These are phyloP conservation scores for Kodamaea nitidulidarum DNA, from an alignment of 805 yeast species.

Conservation along the genomic window DNA sequence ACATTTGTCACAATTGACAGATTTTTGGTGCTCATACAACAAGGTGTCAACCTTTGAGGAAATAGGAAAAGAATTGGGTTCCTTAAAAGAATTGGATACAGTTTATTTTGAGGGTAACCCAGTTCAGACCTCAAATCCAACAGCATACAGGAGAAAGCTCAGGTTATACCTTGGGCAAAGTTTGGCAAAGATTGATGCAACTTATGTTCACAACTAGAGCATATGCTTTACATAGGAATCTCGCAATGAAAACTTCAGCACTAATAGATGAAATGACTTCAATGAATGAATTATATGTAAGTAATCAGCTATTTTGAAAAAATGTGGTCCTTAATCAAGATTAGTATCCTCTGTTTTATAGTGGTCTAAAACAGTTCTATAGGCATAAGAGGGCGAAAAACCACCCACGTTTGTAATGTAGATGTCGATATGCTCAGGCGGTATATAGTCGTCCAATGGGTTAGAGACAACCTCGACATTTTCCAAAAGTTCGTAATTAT, in stretches of 20 bases:
- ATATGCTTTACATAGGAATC: neutral
- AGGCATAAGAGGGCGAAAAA: constrained; percentile 91
- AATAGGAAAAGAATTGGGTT: constrained; percentile 60
- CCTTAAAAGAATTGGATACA: constrained; percentile 65
- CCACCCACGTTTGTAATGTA: constrained; percentile 95
- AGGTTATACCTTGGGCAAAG: constrained; percentile 67
- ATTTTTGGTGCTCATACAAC: constrained; percentile 90
- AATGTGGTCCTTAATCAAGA: constrained; percentile 33
- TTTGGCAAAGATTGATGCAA: constrained; percentile 85
- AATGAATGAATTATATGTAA: neutral
- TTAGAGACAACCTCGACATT: constrained; percentile 73
- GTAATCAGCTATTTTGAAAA: neutral
- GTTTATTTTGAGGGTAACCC: constrained; percentile 96
- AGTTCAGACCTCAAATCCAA: constrained; percentile 64
- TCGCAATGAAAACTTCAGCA: neutral
- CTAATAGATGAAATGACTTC: too few relatives aligned
- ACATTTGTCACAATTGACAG: constrained; percentile 72
- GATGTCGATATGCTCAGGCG: constrained; percentile 92
- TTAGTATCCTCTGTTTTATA: constrained; percentile 81
- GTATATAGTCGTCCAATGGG: constrained; percentile 85
- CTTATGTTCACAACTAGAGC: constrained; percentile 43
- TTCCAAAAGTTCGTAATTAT: constrained; percentile 64
- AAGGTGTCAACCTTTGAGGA: constrained; percentile 64
- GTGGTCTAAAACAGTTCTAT: constrained; percentile 91
- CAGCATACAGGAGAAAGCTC: constrained; percentile 82